Evolutionary conservation across 2,329 filamentous ascomycete genomes (phyloP).

Genomic region (Clathrospora elynae): DNA sequence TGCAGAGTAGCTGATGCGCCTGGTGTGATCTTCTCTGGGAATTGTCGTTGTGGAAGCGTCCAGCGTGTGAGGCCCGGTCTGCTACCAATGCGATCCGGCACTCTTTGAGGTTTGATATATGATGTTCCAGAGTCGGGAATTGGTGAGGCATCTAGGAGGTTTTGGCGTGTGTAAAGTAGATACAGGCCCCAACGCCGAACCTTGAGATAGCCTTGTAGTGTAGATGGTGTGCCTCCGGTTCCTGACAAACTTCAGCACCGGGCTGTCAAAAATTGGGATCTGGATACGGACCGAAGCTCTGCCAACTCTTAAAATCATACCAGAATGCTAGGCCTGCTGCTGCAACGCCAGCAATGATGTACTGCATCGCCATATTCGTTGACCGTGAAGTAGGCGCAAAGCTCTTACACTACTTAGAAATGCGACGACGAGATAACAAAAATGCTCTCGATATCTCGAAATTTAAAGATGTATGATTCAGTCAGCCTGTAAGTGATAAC

Average conservation of each 20-base stretch:
- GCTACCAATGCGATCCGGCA: constrained; percentile 26
- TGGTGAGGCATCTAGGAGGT: constrained; percentile 32
- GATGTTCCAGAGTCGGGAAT: constrained; percentile 30
- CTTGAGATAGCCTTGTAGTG: constrained; percentile 36
- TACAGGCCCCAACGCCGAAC: constrained; percentile 39
- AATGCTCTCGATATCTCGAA: too few relatives aligned
- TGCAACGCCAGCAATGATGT: constrained; percentile 18
- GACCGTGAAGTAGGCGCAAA: too few relatives aligned
- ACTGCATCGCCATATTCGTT: constrained; percentile 15
- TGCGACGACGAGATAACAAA: too few relatives aligned
- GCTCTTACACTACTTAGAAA: too few relatives aligned
- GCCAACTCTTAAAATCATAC: constrained; percentile 35
- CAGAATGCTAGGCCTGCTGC: constrained; percentile 22
- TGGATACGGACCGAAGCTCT: constrained; percentile 20
- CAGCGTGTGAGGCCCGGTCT: constrained; percentile 34
- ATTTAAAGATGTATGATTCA: too few relatives aligned
- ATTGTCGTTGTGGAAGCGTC: constrained; percentile 41
- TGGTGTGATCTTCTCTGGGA: constrained; percentile 28
- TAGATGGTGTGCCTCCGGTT: constrained; percentile 41
- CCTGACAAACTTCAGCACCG: constrained; percentile 23
- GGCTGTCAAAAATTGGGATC: not conserved
- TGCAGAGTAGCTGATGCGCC: constrained; percentile 22
- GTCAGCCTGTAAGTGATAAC: too few relatives aligned
- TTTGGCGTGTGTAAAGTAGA: constrained; percentile 30
- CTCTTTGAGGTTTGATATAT: constrained; percentile 30